Percentiles rank a stretch among this genome's conserved stretches.
Conservation (phyloP, 345 rosid species). For the Eucalyptus melliodora region DNA sequence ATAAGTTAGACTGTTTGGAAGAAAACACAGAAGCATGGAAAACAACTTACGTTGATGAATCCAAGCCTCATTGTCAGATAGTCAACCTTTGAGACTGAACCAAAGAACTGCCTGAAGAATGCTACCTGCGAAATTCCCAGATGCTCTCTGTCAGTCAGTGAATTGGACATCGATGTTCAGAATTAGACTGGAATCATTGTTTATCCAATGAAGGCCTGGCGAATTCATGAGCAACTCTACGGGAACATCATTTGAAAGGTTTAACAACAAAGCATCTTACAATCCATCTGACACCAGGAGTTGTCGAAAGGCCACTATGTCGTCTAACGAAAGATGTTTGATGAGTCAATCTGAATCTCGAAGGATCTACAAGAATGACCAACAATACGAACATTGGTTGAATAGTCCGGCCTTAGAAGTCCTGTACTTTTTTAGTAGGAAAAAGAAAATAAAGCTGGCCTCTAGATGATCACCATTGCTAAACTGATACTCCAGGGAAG, state of each 20-base stretch:
- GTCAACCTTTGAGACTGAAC: slow-evolving; percentile 29
- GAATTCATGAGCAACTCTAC: background rate
- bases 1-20: background rate
- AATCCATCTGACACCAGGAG: slow-evolving; percentile 34
- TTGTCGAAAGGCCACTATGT: slow-evolving; percentile 19
- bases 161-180: background rate
- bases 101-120: slow-evolving; percentile 28
- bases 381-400: background rate
- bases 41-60: slow-evolving; percentile 21
- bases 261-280: slow-evolving; percentile 1
- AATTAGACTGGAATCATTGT: background rate
- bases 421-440: background rate
- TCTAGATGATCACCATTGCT: slow-evolving; percentile 10
- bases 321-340: slow-evolving; percentile 32
- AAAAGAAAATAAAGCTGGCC: background rate
- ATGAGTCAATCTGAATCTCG: slow-evolving; percentile 31
- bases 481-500: slow-evolving; percentile 27
- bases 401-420: background rate
- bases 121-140: slow-evolving; percentile 11
- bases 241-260: background rate
- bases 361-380: slow-evolving; percentile 10
- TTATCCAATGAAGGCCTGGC: background rate
- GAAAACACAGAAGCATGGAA: background rate
- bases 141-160: background rate
- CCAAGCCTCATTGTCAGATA: slow-evolving; percentile 31